Conservation (phyloP, 148 eudicot genomes). For the Limonium bicolor region DNA sequence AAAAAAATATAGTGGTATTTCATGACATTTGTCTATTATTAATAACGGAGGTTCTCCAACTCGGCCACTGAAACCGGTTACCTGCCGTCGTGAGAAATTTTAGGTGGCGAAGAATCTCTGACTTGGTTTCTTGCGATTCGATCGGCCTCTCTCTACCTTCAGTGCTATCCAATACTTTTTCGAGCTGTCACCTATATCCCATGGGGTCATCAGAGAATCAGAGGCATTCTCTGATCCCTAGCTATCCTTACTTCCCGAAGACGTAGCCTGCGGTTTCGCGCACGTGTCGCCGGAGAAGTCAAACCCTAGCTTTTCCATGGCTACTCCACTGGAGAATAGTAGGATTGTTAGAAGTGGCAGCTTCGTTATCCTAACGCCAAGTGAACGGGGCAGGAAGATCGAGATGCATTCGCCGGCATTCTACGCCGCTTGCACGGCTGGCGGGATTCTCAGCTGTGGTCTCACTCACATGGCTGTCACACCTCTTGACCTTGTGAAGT, state of each 20-base stretch:
- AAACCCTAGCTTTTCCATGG: neutral
- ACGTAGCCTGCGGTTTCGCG: neutral
- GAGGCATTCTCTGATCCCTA: slow-evolving; percentile 6
- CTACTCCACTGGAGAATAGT: neutral
- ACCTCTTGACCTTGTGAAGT: neutral
- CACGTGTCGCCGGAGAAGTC: neutral
- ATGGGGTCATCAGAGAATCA: slow-evolving; percentile 10
- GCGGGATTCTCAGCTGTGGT: slow-evolving; percentile 30
- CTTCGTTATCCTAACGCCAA: slow-evolving; percentile 15
- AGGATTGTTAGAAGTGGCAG: neutral
- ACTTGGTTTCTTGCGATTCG: no score
- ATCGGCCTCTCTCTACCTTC: no score
- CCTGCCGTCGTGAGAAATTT: no score
- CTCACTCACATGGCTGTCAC: neutral
- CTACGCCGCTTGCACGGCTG: slow-evolving; percentile 48
- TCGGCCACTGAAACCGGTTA: no score
- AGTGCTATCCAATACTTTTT: no score
- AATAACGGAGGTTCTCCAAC: no score
- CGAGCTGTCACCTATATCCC: no score
- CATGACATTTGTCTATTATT: no score
- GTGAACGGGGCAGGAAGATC: slow-evolving; percentile 16
- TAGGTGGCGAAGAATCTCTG: no score
- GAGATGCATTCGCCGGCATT: slow-evolving; percentile 34
- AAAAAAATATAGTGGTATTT: no score
- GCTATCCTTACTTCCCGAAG: slow-evolving; percentile 7